A percentile compares a stretch with the other conserved stretches of the same genome.
phyloP scores from a whole-genome alignment of 768 basidiomycete species.

The Hericium coralloides region DNA sequence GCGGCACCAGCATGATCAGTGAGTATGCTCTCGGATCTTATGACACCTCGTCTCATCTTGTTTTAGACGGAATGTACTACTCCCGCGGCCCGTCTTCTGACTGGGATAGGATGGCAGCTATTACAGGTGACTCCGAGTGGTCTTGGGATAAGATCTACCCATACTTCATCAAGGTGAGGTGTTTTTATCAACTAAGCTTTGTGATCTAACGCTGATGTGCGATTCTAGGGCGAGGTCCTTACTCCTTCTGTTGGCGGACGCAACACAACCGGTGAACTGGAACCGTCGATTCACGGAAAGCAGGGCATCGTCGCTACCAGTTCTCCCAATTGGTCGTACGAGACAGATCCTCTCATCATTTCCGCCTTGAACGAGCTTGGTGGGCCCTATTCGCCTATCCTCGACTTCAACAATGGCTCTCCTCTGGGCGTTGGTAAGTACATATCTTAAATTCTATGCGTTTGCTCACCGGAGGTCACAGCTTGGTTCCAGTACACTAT shows the following conservation, averaged over 20 bases:
- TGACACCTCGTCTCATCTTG: not conserved
- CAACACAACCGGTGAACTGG: constrained; percentile 28
- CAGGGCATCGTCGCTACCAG: constrained; percentile 23
- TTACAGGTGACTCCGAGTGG: constrained; percentile 21
- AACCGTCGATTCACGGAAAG: constrained; percentile 29
- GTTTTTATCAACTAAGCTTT: not conserved
- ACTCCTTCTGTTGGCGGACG: constrained; percentile 29
- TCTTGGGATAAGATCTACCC: constrained; percentile 2
- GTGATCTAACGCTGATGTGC: not conserved
- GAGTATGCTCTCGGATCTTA: not conserved
- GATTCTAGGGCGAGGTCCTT: constrained; percentile 28
- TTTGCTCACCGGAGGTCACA: not conserved
- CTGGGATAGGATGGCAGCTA: constrained; percentile 17
- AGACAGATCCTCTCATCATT: constrained; percentile 26
- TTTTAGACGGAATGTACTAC: constrained; percentile 19
- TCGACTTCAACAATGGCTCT: constrained; percentile 34
- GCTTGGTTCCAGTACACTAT: constrained; percentile 1
- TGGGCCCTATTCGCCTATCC: constrained; percentile 31
- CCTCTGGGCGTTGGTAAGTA: constrained; percentile 31
- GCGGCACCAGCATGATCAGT: constrained; percentile 2
- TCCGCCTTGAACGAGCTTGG: constrained; percentile 24
- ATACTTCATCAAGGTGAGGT: constrained; percentile 4
- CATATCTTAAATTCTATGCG: too few relatives aligned
- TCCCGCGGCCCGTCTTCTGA: constrained; percentile 19
- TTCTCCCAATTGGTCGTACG: not conserved